Percentiles rank a stretch among this genome's conserved stretches.
phyloP scores from a whole-genome alignment of 2,329 filamentous ascomycete genomes.

The Aspergillus tubingensis region DNA sequence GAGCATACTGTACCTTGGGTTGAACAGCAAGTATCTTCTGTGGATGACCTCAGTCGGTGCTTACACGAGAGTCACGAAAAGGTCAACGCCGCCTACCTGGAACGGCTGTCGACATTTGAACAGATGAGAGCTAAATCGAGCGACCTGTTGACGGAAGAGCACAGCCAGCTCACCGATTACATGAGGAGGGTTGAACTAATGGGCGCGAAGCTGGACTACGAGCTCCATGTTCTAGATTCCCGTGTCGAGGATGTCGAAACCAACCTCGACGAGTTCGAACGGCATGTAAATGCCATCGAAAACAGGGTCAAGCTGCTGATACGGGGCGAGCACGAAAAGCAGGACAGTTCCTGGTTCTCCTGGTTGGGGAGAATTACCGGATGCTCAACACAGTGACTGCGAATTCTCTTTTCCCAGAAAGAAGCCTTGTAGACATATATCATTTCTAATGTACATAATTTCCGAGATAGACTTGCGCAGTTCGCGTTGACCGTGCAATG shows the following conservation, averaged over 20 bases:
- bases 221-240: conserved; percentile 75
- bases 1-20: conserved; percentile 46
- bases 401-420: conserved; percentile 11
- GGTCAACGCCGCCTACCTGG: conserved; percentile 67
- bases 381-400: conserved; percentile 7
- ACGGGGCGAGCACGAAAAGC: conserved; percentile 63
- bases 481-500: conserved; percentile 11
- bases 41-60: conserved; percentile 62
- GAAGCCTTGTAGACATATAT: conserved; percentile 18
- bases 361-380: conserved; percentile 44
- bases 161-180: conserved; percentile 66
- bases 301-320: conserved; percentile 64
- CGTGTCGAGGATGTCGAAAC: conserved; percentile 87
- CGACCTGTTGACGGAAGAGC: conserved; percentile 70
- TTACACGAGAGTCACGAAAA: conserved; percentile 66
- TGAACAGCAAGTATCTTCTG: conserved; percentile 43
- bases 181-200: conserved; percentile 78
- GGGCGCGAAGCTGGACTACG: conserved; percentile 86
- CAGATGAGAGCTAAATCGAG: conserved; percentile 67
- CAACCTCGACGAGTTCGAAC: conserved; percentile 75
- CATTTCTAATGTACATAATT: conserved; percentile 26
- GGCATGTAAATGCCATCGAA: conserved; percentile 73
- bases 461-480: conserved; percentile 13
- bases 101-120: conserved; percentile 70
- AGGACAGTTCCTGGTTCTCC: conserved; percentile 62